Percentiles rank a stretch among this genome's conserved stretches.
These are phyloP conservation scores for Chrysoporthe cubensis DNA, from an alignment of 2,329 filamentous ascomycete species.

Conservation along the genomic window DNA sequence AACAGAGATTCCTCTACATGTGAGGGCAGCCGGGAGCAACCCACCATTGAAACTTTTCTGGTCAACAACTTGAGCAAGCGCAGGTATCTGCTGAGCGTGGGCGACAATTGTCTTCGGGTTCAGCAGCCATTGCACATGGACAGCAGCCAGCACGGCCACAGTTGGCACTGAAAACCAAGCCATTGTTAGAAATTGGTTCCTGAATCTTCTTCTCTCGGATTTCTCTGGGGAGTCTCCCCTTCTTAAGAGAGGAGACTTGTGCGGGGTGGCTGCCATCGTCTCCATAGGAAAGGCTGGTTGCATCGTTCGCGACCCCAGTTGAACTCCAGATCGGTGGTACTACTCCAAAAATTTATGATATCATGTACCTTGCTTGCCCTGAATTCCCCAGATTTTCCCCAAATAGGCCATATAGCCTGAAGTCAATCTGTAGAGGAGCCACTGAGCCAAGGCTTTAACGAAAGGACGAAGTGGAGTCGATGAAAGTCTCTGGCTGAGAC, in stretches of 20 bases:
- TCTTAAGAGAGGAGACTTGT: background rate
- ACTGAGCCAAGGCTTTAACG: background rate
- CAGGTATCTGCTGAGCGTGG: conserved; percentile 32
- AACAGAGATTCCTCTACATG: background rate
- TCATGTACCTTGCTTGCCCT: conserved; percentile 1
- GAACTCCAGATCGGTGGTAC: background rate
- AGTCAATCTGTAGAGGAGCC: conserved; percentile 1
- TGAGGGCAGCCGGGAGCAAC: background rate
- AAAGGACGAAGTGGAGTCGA: background rate
- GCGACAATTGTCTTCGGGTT: conserved; percentile 10
- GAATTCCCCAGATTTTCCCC: background rate
- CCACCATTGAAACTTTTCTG: conserved; percentile 48
- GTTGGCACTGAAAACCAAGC: conserved; percentile 24
- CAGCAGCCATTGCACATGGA: conserved; percentile 24
- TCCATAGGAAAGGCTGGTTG: background rate
- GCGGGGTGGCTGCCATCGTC: conserved; percentile 11
- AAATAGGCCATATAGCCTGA: conserved; percentile 3
- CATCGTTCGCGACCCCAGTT: background rate
- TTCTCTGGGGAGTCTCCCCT: background rate
- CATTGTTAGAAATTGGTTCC: conserved; percentile 23
- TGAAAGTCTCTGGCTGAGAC: background rate
- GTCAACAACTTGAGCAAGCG: conserved; percentile 47
- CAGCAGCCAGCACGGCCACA: conserved; percentile 23
- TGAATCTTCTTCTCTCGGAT: conserved; percentile 1
- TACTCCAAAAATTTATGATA: background rate